Percentiles rank a stretch among this genome's conserved stretches.
Evolutionary conservation across 768 basidiomycete genomes (phyloP).

Genomic region (Panellus pusillus): DNA sequence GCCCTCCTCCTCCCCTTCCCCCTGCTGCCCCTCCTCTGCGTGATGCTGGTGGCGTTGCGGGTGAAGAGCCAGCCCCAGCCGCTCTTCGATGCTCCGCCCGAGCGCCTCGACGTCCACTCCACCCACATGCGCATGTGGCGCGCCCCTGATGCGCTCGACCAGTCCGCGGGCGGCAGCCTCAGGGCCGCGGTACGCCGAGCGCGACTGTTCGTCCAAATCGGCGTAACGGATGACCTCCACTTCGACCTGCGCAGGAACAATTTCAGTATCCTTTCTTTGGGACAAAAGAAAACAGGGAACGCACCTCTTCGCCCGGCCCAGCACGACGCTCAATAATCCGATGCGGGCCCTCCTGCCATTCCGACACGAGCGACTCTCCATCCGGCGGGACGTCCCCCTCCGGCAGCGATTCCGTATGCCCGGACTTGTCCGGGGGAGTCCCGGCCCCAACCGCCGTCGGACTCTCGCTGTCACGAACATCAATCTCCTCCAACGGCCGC

Average conservation of each 20-base stretch:
- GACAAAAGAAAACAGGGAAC: slow-evolving; percentile 22
- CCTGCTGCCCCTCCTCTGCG: not conserved
- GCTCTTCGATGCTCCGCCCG: slow-evolving; percentile 15
- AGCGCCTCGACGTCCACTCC: slow-evolving; percentile 20
- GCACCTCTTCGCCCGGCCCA: slow-evolving; percentile 68
- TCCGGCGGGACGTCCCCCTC: slow-evolving; percentile 46
- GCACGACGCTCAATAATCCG: slow-evolving; percentile 60
- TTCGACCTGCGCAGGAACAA: slow-evolving; percentile 45
- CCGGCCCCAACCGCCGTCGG: slow-evolving; percentile 10
- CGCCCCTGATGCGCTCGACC: slow-evolving; percentile 25
- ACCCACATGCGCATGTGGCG: slow-evolving; percentile 3
- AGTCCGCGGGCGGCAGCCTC: slow-evolving; percentile 25
- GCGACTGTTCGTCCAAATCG: slow-evolving; percentile 13
- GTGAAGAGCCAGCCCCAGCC: slow-evolving; percentile 6
- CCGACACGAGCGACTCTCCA: slow-evolving; percentile 41
- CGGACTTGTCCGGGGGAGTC: slow-evolving; percentile 1
- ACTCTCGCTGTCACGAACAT: slow-evolving; percentile 11
- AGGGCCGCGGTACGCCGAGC: slow-evolving; percentile 22
- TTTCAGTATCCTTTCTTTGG: no score
- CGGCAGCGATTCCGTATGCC: slow-evolving; percentile 9
- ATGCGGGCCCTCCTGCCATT: slow-evolving; percentile 75
- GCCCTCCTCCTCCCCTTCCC: slow-evolving; percentile 56
- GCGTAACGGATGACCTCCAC: slow-evolving; percentile 59
- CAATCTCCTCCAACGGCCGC: slow-evolving; percentile 16
- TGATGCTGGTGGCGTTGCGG: slow-evolving; percentile 12